Base-by-base conservation (phyloP, 2,329 filamentous ascomycete genomes). In the Aspergillus sp. region DNA sequence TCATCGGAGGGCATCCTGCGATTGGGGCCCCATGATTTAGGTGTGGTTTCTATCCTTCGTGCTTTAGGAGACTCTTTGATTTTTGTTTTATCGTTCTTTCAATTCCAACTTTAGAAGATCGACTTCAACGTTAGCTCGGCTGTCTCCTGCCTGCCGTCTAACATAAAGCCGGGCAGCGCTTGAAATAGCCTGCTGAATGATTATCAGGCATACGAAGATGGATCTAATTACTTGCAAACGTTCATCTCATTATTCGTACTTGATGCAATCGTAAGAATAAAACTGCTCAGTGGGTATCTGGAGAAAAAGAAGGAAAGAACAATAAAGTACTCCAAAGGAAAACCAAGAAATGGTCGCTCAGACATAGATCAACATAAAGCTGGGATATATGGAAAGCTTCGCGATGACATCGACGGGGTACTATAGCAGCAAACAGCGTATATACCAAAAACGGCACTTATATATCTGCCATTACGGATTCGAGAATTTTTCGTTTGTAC, bases 381-480 rank as follows among this genome's bases (percentile, higher is more conserved):
- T 47, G n/a, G 48, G 48, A 24, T 43, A 55, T 5, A 24, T n/a
- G 48, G 22, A 48, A 26, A 43, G 48, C 4, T 12, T 22, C 24
- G 32, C 22, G 51, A 50, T 32, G 20, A 22, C 24, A 18, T 11
- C 17, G n/a, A 38, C 15, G 6, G 11, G 5, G 13, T 17, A 39
- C 24, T 22, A 44, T 54, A 52, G 17, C 18, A 30, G 49, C 47
- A 36, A 49, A 57, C 48, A 59, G 22, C n/a, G n/a, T 42, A 43
- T 24, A 48, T 26, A 50, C 48, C 12, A 24, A 22, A 39, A 4
- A 49, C 12, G 13, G 48, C 48, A 39, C 5, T 64, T 58, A 76
- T 34, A 75, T 69, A 55, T 76, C 73, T 39, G 71, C 70, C 74
- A 77, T 77, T n/a, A 77, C 75, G 15, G 72, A 75, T 60, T 77